Conservation (phyloP, 202 grass and related monocot species). For the Eragrostis tef region DNA sequence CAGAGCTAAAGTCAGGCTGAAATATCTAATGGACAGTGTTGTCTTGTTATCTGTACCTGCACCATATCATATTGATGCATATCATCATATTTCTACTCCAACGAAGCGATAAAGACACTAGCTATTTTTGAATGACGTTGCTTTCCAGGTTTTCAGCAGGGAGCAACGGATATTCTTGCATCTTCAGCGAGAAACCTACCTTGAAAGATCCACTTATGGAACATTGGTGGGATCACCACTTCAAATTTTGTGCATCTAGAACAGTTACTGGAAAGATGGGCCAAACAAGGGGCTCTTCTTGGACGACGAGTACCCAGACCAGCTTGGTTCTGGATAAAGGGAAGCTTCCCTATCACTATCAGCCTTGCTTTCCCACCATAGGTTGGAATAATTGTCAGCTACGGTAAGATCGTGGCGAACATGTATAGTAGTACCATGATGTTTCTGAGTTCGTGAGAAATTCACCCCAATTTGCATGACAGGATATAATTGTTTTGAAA, state of each 20-base stretch:
- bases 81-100: neutral
- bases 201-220: slow-evolving; percentile 42
- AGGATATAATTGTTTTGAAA: neutral
- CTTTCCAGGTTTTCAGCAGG: slow-evolving; percentile 33
- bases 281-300: slow-evolving; percentile 49
- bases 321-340: slow-evolving; percentile 24
- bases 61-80: slow-evolving; percentile 16
- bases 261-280: slow-evolving; percentile 19
- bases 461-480: slow-evolving; percentile 1
- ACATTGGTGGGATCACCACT: slow-evolving; percentile 29
- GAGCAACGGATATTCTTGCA: slow-evolving; percentile 35
- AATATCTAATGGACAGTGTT: neutral
- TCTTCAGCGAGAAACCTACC: slow-evolving; percentile 11
- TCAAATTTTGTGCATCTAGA: slow-evolving; percentile 34
- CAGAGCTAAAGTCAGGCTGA: slow-evolving; percentile 7
- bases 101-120: neutral
- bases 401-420: slow-evolving; percentile 5
- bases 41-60: neutral
- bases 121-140: slow-evolving; percentile 14
- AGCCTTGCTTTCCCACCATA: neutral
- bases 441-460: neutral
- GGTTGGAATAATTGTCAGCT: neutral
- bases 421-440: neutral
- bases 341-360: neutral
- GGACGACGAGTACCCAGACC: slow-evolving; percentile 3